Conservation (phyloP, 2,329 filamentous ascomycete genomes). For the Teratosphaeria pseudoeucalypti region DNA sequence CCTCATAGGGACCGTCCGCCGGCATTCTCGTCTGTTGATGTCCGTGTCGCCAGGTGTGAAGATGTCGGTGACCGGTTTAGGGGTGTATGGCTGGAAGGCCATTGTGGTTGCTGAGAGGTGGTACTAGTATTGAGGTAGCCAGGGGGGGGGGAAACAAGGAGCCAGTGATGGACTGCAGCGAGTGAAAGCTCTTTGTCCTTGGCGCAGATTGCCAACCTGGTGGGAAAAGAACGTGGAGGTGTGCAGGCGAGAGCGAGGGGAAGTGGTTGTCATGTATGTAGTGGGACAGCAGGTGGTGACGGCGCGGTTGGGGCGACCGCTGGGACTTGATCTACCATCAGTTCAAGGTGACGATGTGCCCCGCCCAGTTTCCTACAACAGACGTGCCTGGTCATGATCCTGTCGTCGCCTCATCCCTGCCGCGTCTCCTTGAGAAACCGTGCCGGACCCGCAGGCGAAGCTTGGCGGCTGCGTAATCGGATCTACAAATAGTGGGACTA, state of each 20-base stretch:
- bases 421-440: background rate
- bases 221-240: background rate
- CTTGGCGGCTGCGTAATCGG: background rate
- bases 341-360: background rate
- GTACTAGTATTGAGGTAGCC: background rate
- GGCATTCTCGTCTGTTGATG: constrained; percentile 56
- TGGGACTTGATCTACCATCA: background rate
- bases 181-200: background rate
- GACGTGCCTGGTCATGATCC: background rate
- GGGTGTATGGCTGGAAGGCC: constrained; percentile 32
- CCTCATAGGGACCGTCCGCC: constrained; percentile 60
- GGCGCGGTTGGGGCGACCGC: background rate
- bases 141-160: background rate
- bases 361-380: background rate
- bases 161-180: background rate
- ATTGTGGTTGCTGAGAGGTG: constrained; percentile 13
- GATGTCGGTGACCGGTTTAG: constrained; percentile 46
- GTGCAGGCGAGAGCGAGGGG: background rate
- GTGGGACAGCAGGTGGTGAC: background rate
- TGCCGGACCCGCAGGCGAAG: background rate
- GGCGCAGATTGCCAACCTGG: background rate
- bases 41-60: constrained; percentile 54
- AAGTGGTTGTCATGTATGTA: background rate
- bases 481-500: background rate
- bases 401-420: background rate